Base-by-base conservation (phyloP, 257 asterid species). In the Solanum bulbocastanum region DNA sequence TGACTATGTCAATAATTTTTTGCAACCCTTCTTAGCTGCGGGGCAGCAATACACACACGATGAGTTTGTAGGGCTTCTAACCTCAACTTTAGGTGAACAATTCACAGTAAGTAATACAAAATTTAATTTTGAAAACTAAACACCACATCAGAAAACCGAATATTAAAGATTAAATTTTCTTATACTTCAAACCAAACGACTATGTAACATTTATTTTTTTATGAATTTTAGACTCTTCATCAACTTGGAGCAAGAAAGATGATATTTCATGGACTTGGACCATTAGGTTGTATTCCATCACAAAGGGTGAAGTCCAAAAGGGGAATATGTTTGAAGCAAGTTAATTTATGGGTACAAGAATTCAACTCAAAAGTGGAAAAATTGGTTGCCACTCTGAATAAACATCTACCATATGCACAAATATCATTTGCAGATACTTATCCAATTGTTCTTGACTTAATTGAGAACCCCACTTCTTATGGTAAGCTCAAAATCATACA, bases 271-370 rank as follows among this genome's bases (percentile, higher is more conserved):
- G 96, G 98, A 85, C 90, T 95, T 15, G 93, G 96, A 4, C 98
- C 98, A 1, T 89, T 95, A 0, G 98, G 98, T 8, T 95, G 98
- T 94, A 95, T 95, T 83, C 98, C 98, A 0, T 94, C 98, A 5
- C 98, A 95, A 75, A 92, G 97, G 90, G 92, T 40, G 32, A 94
- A 94, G 83, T 94, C 97, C 16, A 87, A 79, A 75, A 83, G 90
- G 9, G 92, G 98, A 12, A 88, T 88, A 78, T 94, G 98, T 94
- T 88, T 94, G 36, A 87, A 39, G 58, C 98, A 94, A 91, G 98
- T 95, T 73, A 95, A 95, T 83, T 15, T 72, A 40, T 93, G 95
- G 95, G 94, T 91, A 52, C 93, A 93, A 52, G 91, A 91, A 86
- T 95, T 95, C 91, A 95, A 95, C 93, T 90, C 94, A 60, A 91